A percentile compares a stretch with the other conserved stretches of the same genome.
phyloP scores from a whole-genome alignment of 202 grass and related monocot species.

The Saccharum hybrid region DNA sequence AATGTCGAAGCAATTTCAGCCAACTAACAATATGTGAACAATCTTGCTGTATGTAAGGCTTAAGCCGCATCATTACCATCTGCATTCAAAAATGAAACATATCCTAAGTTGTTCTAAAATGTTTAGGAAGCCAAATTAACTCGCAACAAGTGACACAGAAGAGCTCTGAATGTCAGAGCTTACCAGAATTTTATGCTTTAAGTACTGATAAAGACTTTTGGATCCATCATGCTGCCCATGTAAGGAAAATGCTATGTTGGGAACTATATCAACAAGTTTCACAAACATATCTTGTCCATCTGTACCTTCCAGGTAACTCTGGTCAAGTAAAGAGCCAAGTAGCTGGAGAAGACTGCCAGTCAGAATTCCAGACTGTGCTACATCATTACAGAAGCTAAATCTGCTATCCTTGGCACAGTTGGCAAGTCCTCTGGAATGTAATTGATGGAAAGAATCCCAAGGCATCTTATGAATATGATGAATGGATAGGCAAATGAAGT shows the following conservation, averaged over 20 bases:
- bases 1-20: constrained; percentile 64
- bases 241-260: constrained; percentile 59
- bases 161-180: constrained; percentile 20
- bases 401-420: constrained; percentile 23
- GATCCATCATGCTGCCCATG: constrained; percentile 45
- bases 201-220: constrained; percentile 60
- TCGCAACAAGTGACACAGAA: neutral
- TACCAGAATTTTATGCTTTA: constrained; percentile 81
- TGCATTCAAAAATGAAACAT: constrained; percentile 46
- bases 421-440: constrained; percentile 37
- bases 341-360: constrained; percentile 76
- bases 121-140: constrained; percentile 8
- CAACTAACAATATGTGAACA: constrained; percentile 60
- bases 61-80: constrained; percentile 85
- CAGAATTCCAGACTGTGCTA: constrained; percentile 50
- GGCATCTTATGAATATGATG: constrained; percentile 64
- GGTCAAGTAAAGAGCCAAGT: constrained; percentile 70
- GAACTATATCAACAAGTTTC: constrained; percentile 64
- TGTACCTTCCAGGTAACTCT: constrained; percentile 54
- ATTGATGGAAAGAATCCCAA: constrained; percentile 51
- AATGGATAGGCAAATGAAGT: constrained; percentile 58
- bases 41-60: constrained; percentile 50
- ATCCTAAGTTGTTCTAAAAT: constrained; percentile 22
- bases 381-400: constrained; percentile 35
- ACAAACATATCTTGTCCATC: constrained; percentile 45